Conservation (phyloP, 345 rosid species). For the Populus ilicifolia region DNA sequence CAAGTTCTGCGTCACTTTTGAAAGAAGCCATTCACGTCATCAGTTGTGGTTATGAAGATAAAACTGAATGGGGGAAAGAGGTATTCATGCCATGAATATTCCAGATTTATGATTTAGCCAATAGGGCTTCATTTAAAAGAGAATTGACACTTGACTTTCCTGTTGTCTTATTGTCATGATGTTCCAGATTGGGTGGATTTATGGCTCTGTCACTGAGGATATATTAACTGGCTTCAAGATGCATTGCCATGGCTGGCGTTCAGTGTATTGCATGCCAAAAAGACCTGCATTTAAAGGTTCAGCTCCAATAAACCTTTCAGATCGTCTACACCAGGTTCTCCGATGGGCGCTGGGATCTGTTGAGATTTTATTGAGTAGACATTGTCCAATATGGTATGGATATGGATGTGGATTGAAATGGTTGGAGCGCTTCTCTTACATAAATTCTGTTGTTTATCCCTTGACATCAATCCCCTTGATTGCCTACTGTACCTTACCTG, state of each 20-base stretch:
- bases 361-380: slow-evolving; percentile 66
- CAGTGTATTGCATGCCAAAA: slow-evolving; percentile 59
- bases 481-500: slow-evolving; percentile 56
- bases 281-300: slow-evolving; percentile 71
- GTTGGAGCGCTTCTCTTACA: slow-evolving; percentile 62
- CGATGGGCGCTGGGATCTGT: slow-evolving; percentile 76
- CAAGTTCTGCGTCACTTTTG: slow-evolving; percentile 51
- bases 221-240: slow-evolving; percentile 73
- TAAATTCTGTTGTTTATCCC: slow-evolving; percentile 60
- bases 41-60: slow-evolving; percentile 69
- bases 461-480: slow-evolving; percentile 62
- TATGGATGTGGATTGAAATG: slow-evolving; percentile 63
- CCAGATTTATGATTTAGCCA: background rate
- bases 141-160: slow-evolving; percentile 1
- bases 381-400: slow-evolving; percentile 73
- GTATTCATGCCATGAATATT: slow-evolving; percentile 20
- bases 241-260: slow-evolving; percentile 79
- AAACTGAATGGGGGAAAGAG: slow-evolving; percentile 72
- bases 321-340: slow-evolving; percentile 70
- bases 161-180: background rate
- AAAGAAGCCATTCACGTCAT: slow-evolving; percentile 71
- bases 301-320: slow-evolving; percentile 72
- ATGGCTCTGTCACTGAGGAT: slow-evolving; percentile 79
- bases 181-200: slow-evolving; percentile 65
- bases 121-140: background rate